Evolutionary conservation across 331 rosid species (phyloP), one percentile per base, ranked within the genome.

Genomic region (Pyracantha coccinea): DNA sequence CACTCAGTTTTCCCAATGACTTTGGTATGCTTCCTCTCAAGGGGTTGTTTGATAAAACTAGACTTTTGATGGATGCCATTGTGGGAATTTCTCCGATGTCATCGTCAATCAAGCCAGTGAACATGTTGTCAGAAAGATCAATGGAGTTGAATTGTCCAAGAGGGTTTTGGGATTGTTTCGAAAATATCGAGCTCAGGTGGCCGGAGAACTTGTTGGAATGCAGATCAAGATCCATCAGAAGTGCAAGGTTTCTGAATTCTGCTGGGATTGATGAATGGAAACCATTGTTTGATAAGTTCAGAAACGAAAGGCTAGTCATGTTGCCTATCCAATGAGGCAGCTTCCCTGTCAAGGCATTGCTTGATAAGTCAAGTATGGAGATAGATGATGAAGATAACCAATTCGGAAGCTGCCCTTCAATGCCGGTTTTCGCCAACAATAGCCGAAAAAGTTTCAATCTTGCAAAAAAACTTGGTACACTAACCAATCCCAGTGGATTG

Each of bases 251-350:
- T 75, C 24, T 85, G 85, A 87, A 82, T 62, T 79, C 82, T 4
- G 6, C 15, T 2, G 92, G 92, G 54, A 85, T 76, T 38, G 86
- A 75, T 2, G 94, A 87, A 68, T 66, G 87, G 29, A 89, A 83
- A 29, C 61, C 81, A 31, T 89, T 87, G 59, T 78, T 83, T 33
- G 90, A 89, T 7, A 89, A 44, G 83, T 87, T 87, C 15, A 89
- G 83, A 67, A 83, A 85, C 19, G 91, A 78, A 29, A 89, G 84
- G 71, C n/a, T 82, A 6, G 86, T 83, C 94, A 89, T 81, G 78
- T 85, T 89, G 33, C 94, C 94, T 33, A 89, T 85, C 91, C 94
- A 87, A 65, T 44, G 41, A 0, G 94, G 94, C 6, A 89, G 1
- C 66, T 80, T 73, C 4, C 94, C 92, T 3, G 66, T 85, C 57